Evolutionary conservation across 306 rosid genomes (phyloP), one percentile per base, ranked within the genome.

Genomic region (Malus orientalis): DNA sequence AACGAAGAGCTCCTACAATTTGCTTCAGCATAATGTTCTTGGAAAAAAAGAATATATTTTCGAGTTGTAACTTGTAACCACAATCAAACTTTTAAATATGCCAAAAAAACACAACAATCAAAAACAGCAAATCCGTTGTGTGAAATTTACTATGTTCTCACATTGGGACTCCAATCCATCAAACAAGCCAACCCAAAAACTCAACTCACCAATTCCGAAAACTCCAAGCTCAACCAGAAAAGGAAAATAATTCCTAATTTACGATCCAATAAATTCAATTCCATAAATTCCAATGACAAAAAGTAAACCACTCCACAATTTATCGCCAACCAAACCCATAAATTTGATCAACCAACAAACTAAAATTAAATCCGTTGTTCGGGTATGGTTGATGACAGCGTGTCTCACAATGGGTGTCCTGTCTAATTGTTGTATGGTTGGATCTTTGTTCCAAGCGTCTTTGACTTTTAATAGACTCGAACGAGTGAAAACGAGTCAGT

Each of bases 121-220:
- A 36, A 36, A 20, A 51, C 36, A 53, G 25, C 54, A 64, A 70
- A 76, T 40, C 51, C n/a, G n/a, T 8, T 6, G 55, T 64, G 44
- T 67, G 10, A 74, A 44, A 22, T 9, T 15, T 11, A 32, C 58
- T 8, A 27, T 36, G 73, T 67, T 74, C 55, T 74, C 76, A 59
- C 79, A 74, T 74, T 74, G 60, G 70, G 71, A 63, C 77, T 69
- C 76, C 81, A 76, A 58, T 79, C 82, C 69, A 81, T 70, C 60
- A 79, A 27, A 75, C 23, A 42, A 66, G 68, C 80, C 40, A 44
- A 68, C 62, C 62, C 25, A 25, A 38, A 38, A 7, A 38, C 42
- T 38, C 42, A 36, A 30, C 22, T 23, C 64, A 76, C 66, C 74
- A 73, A 59, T 55, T 8, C 25, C 65, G 18, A 84, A 75, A 73